phyloP scores from a whole-genome alignment of 2,329 filamentous ascomycete species.

The Cordyceps javanica region DNA sequence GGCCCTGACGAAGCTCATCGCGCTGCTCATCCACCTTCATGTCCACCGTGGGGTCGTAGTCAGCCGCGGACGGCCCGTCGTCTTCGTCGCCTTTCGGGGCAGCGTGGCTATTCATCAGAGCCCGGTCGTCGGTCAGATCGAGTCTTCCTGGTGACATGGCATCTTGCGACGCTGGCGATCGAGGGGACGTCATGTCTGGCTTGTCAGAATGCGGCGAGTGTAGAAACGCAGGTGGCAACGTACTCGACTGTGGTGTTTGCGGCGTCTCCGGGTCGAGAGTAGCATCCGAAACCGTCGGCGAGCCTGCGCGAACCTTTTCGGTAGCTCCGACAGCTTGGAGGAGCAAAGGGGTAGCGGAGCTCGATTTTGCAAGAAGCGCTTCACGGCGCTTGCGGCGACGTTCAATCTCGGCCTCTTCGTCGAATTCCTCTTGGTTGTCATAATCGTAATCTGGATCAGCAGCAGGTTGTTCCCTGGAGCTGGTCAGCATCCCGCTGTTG shows the following conservation, averaged over 20 bases:
- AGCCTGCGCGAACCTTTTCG: conserved; percentile 46
- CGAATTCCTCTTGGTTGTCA: conserved; percentile 55
- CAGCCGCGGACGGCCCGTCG: conserved; percentile 82
- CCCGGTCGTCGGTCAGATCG: conserved; percentile 59
- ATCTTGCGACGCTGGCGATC: conserved; percentile 40
- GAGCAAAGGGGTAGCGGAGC: conserved; percentile 65
- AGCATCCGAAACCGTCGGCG: conserved; percentile 39
- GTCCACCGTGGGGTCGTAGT: conserved; percentile 84
- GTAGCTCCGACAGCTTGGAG: conserved; percentile 66
- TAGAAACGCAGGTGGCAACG: conserved; percentile 16
- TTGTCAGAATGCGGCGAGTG: conserved; percentile 16
- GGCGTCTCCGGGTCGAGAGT: conserved; percentile 32
- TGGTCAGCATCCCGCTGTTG: background rate
- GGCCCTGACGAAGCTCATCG: conserved; percentile 58
- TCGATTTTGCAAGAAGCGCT: conserved; percentile 78
- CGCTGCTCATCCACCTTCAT: conserved; percentile 78
- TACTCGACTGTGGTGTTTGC: conserved; percentile 43
- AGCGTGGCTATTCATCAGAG: conserved; percentile 57
- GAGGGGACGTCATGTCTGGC: conserved; percentile 35
- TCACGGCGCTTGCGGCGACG: conserved; percentile 78
- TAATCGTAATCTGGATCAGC: conserved; percentile 37
- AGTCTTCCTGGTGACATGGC: conserved; percentile 53
- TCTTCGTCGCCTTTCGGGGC: conserved; percentile 38
- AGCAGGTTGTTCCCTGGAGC: conserved; percentile 13
- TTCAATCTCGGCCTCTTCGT: conserved; percentile 79